Conservation (phyloP, 1,139 yeast genomes). For the Fermentozyma sake region DNA sequence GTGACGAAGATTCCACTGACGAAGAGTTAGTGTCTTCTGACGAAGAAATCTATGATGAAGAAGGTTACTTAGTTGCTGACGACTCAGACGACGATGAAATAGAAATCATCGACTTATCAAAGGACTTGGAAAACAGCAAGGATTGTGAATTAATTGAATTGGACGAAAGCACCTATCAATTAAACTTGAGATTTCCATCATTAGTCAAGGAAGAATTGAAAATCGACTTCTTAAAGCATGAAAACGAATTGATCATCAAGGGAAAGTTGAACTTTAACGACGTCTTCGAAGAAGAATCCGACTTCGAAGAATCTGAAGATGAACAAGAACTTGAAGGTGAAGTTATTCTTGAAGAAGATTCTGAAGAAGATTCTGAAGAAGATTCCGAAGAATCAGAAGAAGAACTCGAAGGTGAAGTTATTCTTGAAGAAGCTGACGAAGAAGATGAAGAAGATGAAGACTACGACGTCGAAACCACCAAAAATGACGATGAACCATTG, state of each 20-base stretch:
- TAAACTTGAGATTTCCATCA: slow-evolving; percentile 42
- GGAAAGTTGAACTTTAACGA: slow-evolving; percentile 38
- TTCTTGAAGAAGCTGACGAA: no score
- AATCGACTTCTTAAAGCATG: slow-evolving; percentile 38
- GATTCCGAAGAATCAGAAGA: slow-evolving; percentile 4
- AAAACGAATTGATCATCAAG: slow-evolving; percentile 39
- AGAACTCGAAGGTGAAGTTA: slow-evolving; percentile 3
- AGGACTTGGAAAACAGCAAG: slow-evolving; percentile 41
- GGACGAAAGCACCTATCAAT: slow-evolving; percentile 39
- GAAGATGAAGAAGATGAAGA: slow-evolving; percentile 8
- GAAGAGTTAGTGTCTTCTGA: slow-evolving; percentile 29
- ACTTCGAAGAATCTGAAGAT: slow-evolving; percentile 13
- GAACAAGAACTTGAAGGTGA: slow-evolving; percentile 6
- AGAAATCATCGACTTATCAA: slow-evolving; percentile 38
- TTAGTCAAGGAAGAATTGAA: slow-evolving; percentile 40
- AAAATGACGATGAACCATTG: slow-evolving; percentile 8
- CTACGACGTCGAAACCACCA: slow-evolving; percentile 6
- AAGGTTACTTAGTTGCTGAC: slow-evolving; percentile 23
- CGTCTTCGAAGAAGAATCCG: slow-evolving; percentile 16
- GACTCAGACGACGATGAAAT: slow-evolving; percentile 32
- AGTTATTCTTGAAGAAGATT: no score
- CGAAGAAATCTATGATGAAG: slow-evolving; percentile 17
- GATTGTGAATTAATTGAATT: slow-evolving; percentile 43
- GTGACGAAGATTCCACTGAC: slow-evolving; percentile 36
- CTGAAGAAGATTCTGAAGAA: slow-evolving; percentile 5